Conservation (phyloP, 495 filamentous ascomycete genomes). For the Choiromyces venosus region DNA sequence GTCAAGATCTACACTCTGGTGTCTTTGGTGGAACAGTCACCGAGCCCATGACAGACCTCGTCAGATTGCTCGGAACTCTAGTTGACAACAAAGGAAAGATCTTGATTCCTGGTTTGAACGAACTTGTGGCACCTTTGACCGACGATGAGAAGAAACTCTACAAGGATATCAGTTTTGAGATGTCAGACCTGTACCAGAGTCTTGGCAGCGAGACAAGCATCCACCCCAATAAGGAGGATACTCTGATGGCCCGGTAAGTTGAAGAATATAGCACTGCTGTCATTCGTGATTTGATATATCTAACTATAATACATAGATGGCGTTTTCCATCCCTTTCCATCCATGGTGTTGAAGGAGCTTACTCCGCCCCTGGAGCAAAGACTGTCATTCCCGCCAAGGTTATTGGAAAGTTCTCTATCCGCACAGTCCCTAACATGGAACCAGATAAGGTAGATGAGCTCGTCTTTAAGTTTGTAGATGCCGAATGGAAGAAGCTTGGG, state of each 20-base stretch:
- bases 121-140: conserved; percentile 81
- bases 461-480: conserved; percentile 72
- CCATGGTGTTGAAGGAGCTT: conserved; percentile 93
- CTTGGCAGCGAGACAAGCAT: conserved; percentile 82
- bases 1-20: conserved; percentile 89
- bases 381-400: conserved; percentile 98
- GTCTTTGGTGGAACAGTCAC: conserved; percentile 94
- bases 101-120: conserved; percentile 76
- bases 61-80: conserved; percentile 70
- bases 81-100: conserved; percentile 90
- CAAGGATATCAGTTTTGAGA: conserved; percentile 79
- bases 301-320: conserved; percentile 51
- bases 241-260: conserved; percentile 74
- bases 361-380: conserved; percentile 89
- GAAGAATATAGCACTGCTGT: not conserved
- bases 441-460: conserved; percentile 76
- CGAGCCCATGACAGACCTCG: conserved; percentile 96
- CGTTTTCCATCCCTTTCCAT: conserved; percentile 89
- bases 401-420: conserved; percentile 93
- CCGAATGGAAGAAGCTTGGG: conserved; percentile 71
- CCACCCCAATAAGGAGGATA: conserved; percentile 73
- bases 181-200: conserved; percentile 88
- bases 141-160: conserved; percentile 83
- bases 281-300: conserved; percentile 7
- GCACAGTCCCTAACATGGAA: conserved; percentile 97